Evolutionary conservation across 495 filamentous ascomycete species (phyloP).

Genomic region (Aspergillus mulundensis): DNA sequence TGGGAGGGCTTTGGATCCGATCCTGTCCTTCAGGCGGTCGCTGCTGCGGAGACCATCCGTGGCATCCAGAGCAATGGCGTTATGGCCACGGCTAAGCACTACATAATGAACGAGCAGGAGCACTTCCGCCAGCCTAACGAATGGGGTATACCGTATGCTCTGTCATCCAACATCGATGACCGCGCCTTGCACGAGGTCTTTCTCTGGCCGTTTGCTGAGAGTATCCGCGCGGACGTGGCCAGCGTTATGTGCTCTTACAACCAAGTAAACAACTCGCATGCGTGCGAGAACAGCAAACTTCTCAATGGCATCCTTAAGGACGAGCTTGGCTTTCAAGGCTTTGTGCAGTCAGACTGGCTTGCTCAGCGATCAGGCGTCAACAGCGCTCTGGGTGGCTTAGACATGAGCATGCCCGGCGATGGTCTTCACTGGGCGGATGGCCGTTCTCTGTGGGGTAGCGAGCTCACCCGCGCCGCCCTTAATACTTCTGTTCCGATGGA

Average conservation of each 20-base stretch:
- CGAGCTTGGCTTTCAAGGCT: slow-evolving; percentile 91
- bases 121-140: slow-evolving; percentile 72
- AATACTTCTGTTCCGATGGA: slow-evolving; percentile 81
- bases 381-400: slow-evolving; percentile 76
- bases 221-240: slow-evolving; percentile 79
- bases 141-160: slow-evolving; percentile 70
- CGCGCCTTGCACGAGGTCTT: slow-evolving; percentile 81
- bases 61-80: slow-evolving; percentile 79
- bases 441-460: slow-evolving; percentile 72
- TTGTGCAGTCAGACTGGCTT: slow-evolving; percentile 90
- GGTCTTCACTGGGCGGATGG: slow-evolving; percentile 74
- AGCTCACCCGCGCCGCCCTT: slow-evolving; percentile 71
- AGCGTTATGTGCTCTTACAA: slow-evolving; percentile 89
- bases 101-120: slow-evolving; percentile 81
- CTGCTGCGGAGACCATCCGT: slow-evolving; percentile 62
- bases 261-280: slow-evolving; percentile 85
- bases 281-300: slow-evolving; percentile 88
- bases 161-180: slow-evolving; percentile 81
- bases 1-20: slow-evolving; percentile 87
- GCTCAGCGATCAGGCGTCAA: slow-evolving; percentile 80
- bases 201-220: slow-evolving; percentile 86
- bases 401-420: slow-evolving; percentile 96
- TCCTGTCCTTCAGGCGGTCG: slow-evolving; percentile 68
- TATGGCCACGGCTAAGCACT: slow-evolving; percentile 83
- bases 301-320: slow-evolving; percentile 93